Percentiles rank a stretch among this genome's conserved stretches.
Conservation (phyloP, 1,139 yeast genomes). For the Hansenula sp. region DNA sequence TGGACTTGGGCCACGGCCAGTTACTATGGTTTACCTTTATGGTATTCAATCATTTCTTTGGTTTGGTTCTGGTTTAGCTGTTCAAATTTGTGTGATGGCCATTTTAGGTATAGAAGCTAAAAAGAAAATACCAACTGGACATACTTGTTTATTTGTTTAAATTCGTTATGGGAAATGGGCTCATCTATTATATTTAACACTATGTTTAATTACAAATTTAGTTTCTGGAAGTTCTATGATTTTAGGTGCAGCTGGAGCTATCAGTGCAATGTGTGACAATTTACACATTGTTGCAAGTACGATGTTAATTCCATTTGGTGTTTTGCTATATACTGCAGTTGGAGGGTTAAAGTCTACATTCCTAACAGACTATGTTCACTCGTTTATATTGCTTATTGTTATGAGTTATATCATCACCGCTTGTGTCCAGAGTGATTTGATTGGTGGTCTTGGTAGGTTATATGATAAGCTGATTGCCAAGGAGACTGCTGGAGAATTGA, state of each 20-base stretch:
- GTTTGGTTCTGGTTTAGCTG: slow-evolving; percentile 36
- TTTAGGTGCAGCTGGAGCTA: slow-evolving; percentile 34
- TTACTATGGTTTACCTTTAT: slow-evolving; percentile 38
- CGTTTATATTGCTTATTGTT: slow-evolving; percentile 32
- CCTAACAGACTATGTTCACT: slow-evolving; percentile 33
- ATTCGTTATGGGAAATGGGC: slow-evolving; percentile 34
- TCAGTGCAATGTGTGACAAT: slow-evolving; percentile 30
- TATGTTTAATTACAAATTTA: slow-evolving; percentile 31
- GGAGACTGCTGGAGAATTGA: slow-evolving; percentile 4
- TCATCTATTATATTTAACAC: slow-evolving; percentile 31
- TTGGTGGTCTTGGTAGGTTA: slow-evolving; percentile 31
- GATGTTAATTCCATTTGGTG: slow-evolving; percentile 38
- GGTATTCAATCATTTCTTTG: slow-evolving; percentile 38
- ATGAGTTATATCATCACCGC: slow-evolving; percentile 29
- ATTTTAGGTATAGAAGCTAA: slow-evolving; percentile 39
- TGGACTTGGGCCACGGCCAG: slow-evolving; percentile 52
- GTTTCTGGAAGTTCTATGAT: slow-evolving; percentile 34
- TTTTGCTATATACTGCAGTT: slow-evolving; percentile 34
- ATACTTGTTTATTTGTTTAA: slow-evolving; percentile 36
- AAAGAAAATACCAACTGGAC: slow-evolving; percentile 39
- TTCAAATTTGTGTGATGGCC: slow-evolving; percentile 35
- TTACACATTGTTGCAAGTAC: slow-evolving; percentile 41
- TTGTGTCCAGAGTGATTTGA: slow-evolving; percentile 24
- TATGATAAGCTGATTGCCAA: slow-evolving; percentile 24
- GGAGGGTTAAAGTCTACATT: slow-evolving; percentile 41